These are phyloP conservation scores for Coelastrella sp. DNA, from an alignment of 139 green algal genomes.

Conservation along the genomic window DNA sequence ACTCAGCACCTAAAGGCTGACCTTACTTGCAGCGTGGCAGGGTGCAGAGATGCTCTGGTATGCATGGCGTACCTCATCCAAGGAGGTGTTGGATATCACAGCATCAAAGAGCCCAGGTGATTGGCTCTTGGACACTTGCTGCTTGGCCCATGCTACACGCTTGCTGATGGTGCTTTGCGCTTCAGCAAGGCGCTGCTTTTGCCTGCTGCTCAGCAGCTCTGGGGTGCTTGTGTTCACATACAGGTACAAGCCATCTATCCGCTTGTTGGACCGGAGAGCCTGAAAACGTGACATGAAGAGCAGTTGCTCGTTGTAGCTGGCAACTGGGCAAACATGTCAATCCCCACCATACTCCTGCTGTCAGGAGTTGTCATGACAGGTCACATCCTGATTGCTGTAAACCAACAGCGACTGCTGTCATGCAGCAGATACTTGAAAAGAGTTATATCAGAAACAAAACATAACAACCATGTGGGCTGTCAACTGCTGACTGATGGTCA, in stretches of 20 bases:
- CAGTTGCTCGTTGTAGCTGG: not conserved
- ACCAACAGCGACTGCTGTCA: too few relatives aligned
- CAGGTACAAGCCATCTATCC: conserved; percentile 79
- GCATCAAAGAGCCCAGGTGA: conserved; percentile 57
- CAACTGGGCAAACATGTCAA: not conserved
- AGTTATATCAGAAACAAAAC: too few relatives aligned
- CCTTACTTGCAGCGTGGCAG: too few relatives aligned
- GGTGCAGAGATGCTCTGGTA: too few relatives aligned
- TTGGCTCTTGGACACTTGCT: conserved; percentile 48
- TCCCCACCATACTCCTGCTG: too few relatives aligned
- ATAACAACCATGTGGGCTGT: too few relatives aligned
- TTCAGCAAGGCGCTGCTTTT: conserved; percentile 68
- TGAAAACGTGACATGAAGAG: not conserved
- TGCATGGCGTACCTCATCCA: conserved; percentile 30
- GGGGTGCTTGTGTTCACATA: conserved; percentile 68
- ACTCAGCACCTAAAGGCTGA: too few relatives aligned
- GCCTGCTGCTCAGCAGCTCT: conserved; percentile 68
- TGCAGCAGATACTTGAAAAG: too few relatives aligned
- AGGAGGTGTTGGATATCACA: conserved; percentile 53
- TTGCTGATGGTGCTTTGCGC: conserved; percentile 67
- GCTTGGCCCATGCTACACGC: conserved; percentile 61
- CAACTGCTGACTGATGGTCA: too few relatives aligned
- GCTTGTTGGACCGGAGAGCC: conserved; percentile 64
- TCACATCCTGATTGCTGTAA: too few relatives aligned
- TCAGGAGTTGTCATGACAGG: too few relatives aligned